A percentile compares a stretch with the other conserved stretches of the same genome.
These are phyloP conservation scores for Collybia sp. DNA, from an alignment of 768 basidiomycete genomes.

Conservation along the genomic window DNA sequence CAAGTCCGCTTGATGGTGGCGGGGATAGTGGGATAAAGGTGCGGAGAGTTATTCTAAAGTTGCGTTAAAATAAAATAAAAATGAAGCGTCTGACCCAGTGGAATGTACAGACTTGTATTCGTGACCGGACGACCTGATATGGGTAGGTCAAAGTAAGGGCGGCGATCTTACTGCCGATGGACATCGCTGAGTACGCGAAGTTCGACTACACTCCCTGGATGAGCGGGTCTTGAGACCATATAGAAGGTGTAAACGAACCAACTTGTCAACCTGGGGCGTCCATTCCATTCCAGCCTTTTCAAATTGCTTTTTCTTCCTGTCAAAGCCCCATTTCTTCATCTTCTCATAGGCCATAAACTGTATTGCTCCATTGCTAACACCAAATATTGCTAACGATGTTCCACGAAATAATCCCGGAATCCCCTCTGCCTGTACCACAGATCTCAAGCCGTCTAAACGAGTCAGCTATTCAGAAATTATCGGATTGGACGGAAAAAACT, in stretches of 20 bases:
- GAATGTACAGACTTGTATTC: conserved; percentile 68
- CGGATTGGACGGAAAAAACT: conserved; percentile 19
- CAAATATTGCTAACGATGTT: conserved; percentile 82
- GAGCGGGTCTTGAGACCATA: background rate
- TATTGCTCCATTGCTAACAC: conserved; percentile 90
- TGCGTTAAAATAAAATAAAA: background rate
- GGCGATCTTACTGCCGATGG: conserved; percentile 82
- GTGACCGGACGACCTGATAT: conserved; percentile 93
- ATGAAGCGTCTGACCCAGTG: background rate
- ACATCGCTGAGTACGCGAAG: conserved; percentile 86
- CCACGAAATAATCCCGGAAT: conserved; percentile 80
- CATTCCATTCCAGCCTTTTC: conserved; percentile 58
- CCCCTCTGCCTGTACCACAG: conserved; percentile 73
- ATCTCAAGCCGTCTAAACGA: conserved; percentile 55
- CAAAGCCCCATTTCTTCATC: conserved; percentile 88
- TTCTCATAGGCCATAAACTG: conserved; percentile 97
- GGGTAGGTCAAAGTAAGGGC: conserved; percentile 89
- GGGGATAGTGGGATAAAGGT: conserved; percentile 80
- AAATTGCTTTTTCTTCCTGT: conserved; percentile 64
- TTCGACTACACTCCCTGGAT: conserved; percentile 60
- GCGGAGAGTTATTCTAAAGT: conserved; percentile 56
- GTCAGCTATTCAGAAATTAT: conserved; percentile 1
- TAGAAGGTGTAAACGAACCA: conserved; percentile 48
- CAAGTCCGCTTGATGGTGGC: conserved; percentile 79
- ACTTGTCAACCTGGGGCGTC: conserved; percentile 74